Base-by-base conservation (phyloP, 495 filamentous ascomycete species). In the Annulohypoxylon nitens region DNA sequence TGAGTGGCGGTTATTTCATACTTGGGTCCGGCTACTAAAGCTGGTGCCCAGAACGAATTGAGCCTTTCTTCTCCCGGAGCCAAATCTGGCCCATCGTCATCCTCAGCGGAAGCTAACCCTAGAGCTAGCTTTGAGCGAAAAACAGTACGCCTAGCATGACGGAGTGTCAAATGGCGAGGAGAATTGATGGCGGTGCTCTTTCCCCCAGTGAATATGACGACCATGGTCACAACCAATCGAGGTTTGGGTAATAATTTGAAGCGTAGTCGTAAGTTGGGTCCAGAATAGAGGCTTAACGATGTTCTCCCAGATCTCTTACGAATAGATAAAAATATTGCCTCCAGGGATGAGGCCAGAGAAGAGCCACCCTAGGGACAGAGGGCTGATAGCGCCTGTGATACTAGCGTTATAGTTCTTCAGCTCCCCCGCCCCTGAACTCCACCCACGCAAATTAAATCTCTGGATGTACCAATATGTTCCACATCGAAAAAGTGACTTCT, bases 151-250 rank as follows among this genome's bases (percentile, higher is more conserved):
- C 61, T 58, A 12, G 61, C 67, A 51, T 80, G 75, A 37, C 78
- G 75, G 18, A 75, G 70, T 18, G 77, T 65, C 23, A 80, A 73
- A 61, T 76, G 67, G 16, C 78, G 77, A n/a, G 72, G 73, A 64
- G 72, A 76, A 39, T 70, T 54, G 64, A 62, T 62, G 18, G 20
- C 62, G 16, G 26, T 67, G 63, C 66, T 75, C 64, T 62, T 73
- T 9, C 70, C 67, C 3, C 67, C 67, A 6, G 67, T 48, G 36
- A 70, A 70, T 51, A 70, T 70, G 37, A 61, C 67, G 50, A 70
- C 43, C 43, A 47, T 47, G n/a, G 12, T 47, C n/a, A 6, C 43
- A 47, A 12, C 43, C 14, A 47, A 47, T 2, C 43, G 43, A 47
- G 43, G 7, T 2, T 47, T 47, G 43, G 12, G n/a, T 47, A 16